Percentiles rank a stretch among this genome's conserved stretches.
phyloP scores from a whole-genome alignment of 345 rosid genomes.

The Pseudoturritis turrita region DNA sequence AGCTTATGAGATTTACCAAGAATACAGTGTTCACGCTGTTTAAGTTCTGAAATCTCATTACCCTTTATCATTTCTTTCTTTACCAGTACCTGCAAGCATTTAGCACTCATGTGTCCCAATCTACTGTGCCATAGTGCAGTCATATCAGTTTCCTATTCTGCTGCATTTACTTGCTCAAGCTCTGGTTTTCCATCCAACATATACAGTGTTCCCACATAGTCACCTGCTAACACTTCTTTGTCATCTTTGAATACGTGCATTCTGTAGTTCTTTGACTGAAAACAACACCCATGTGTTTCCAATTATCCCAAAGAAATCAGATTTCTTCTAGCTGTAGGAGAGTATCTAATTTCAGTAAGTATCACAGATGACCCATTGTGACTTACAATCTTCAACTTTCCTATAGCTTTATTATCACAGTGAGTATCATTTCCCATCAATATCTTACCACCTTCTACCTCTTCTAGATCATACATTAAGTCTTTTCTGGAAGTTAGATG shows the following conservation, averaged over 20 bases:
- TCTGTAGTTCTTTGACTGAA: too few relatives aligned
- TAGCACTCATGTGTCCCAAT: neutral
- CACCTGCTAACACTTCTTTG: neutral
- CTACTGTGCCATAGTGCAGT: neutral
- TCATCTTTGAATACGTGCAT: neutral
- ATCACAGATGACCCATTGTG: neutral
- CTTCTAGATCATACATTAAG: too few relatives aligned
- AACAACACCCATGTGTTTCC: neutral
- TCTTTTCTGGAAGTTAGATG: too few relatives aligned
- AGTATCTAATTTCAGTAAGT: neutral
- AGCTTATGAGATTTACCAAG: neutral
- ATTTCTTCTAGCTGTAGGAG: neutral
- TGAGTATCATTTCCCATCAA: neutral
- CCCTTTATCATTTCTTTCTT: neutral
- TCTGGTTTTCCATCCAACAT: neutral
- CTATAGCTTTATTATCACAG: neutral
- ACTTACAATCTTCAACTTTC: neutral
- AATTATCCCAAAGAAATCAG: neutral
- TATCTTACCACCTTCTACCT: neutral
- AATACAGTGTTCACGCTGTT: neutral
- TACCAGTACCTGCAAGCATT: neutral
- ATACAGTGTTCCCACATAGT: neutral
- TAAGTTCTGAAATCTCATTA: neutral
- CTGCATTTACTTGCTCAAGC: neutral
- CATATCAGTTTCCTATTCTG: accelerated